Evolutionary conservation across 441 rosid species (phyloP), one percentile per base, ranked within the genome.

Genomic region (Francoa sonchifolia): DNA sequence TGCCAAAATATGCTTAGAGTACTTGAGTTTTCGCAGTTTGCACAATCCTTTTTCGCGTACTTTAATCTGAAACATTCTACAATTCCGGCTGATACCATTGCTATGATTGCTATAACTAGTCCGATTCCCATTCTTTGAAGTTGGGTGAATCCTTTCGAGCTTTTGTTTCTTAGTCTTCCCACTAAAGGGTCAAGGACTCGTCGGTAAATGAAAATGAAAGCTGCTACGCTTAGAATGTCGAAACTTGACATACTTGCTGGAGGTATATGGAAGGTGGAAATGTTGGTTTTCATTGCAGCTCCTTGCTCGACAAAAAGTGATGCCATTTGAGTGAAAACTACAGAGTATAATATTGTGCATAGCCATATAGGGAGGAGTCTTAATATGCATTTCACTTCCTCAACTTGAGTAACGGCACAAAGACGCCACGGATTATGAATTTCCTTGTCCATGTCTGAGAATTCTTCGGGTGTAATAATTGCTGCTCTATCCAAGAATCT

Each of bases 291-390:
- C 99, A 92, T 92, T 7, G 87, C 95, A 39, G 92, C 99, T 0
- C 99, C 99, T 79, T 92, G 97, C 63, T 81, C 99, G 6, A 92
- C 97, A 34, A 92, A 92, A 8, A 92, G 69, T 21, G 99, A 92
- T 8, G 95, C 97, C 99, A 92, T 92, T 57, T 92, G 99, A 3
- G 97, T 92, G 64, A 87, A 87, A 42, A 79, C 97, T 0, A 92
- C 99, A 0, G 99, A 92, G 73, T 87, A 92, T 39, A 87, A 42
- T 33, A 92, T 84, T 51, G 99, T 87, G 69, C 99, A 92, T 29
- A 92, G 76, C 99, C 99, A 92, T 23, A 92, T 82, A 2, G 99
- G 97, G 22, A 92, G 58, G 16, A 87, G 58, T 59, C 89, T 79
- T 12, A 92, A 67, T 35, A 92, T 69, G 68, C 97, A 87, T 64